Evolutionary conservation across 306 rosid species (phyloP).

Genomic region (Rosa multiflora): DNA sequence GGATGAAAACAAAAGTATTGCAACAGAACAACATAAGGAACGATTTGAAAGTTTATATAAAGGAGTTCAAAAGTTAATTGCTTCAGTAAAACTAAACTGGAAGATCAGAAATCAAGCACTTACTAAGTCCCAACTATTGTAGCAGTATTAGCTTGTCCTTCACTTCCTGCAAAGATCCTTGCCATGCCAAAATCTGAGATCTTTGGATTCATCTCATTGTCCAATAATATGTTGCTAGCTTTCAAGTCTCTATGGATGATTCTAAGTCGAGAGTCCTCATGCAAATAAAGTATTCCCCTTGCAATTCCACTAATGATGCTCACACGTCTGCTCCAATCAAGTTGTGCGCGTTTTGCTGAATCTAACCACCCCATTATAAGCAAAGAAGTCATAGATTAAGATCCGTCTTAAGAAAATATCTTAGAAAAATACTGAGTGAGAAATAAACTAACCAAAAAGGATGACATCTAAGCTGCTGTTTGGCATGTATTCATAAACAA

Average conservation of each 20-base stretch:
- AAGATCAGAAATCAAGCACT: slow-evolving; percentile 16
- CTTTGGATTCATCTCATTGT: slow-evolving; percentile 52
- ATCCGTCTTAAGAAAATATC: neutral
- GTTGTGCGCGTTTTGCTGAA: slow-evolving; percentile 9
- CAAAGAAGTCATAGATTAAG: neutral
- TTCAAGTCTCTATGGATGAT: slow-evolving; percentile 69
- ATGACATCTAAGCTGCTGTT: slow-evolving; percentile 60
- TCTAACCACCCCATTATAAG: slow-evolving; percentile 10
- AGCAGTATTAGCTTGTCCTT: slow-evolving; percentile 39
- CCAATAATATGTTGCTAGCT: slow-evolving; percentile 56
- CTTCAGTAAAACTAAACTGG: neutral
- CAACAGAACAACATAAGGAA: neutral
- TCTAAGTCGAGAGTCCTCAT: slow-evolving; percentile 59
- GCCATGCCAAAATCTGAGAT: slow-evolving; percentile 81
- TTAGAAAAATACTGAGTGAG: neutral
- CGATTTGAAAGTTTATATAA: neutral
- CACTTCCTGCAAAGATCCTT: slow-evolving; percentile 45
- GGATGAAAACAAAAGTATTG: neutral
- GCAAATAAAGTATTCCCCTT: slow-evolving; percentile 63
- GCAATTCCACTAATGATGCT: slow-evolving; percentile 54
- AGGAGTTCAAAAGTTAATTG: neutral
- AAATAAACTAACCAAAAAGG: slow-evolving; percentile 46
- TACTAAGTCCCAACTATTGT: slow-evolving; percentile 70
- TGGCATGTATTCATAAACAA: slow-evolving; percentile 66
- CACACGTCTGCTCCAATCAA: slow-evolving; percentile 58